These are phyloP conservation scores for Fusarium staphyleae DNA, from an alignment of 2,329 filamentous ascomycete genomes.

Conservation along the genomic window DNA sequence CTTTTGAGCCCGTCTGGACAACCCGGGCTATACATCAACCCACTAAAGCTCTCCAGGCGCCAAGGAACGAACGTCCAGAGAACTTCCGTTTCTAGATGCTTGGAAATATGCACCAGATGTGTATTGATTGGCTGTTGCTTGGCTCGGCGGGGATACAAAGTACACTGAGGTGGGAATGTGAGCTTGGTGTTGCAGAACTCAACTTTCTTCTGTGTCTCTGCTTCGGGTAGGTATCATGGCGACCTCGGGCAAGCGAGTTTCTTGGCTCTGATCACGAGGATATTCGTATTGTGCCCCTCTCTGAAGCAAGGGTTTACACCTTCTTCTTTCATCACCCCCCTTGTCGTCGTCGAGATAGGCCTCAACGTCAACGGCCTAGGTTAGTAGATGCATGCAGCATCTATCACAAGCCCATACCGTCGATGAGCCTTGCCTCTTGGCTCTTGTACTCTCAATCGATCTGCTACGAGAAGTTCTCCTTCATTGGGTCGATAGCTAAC, in stretches of 20 bases:
- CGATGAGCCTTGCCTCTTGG: slow-evolving; percentile 9
- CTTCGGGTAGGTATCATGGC: no score
- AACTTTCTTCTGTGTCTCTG: not conserved
- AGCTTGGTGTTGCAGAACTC: not conserved
- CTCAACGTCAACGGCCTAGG: slow-evolving; percentile 2
- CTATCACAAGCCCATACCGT: slow-evolving; percentile 7
- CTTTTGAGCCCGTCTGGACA: no score
- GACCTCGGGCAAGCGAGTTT: not conserved
- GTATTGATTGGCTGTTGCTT: no score
- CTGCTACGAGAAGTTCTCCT: not conserved
- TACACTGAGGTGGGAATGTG: no score
- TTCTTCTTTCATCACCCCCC: slow-evolving; percentile 34
- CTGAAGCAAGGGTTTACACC: slow-evolving; percentile 26
- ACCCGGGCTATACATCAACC: no score
- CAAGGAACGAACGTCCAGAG: no score
- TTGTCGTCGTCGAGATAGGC: slow-evolving; percentile 17
- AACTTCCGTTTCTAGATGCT: no score
- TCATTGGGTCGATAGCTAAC: slow-evolving; percentile 10
- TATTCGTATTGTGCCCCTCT: slow-evolving; percentile 25
- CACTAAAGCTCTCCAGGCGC: no score
- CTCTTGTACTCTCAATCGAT: not conserved
- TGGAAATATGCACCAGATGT: no score
- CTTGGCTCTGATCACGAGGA: slow-evolving; percentile 20
- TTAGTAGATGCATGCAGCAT: not conserved
- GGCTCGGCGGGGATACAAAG: no score